Conservation (phyloP, 2,329 filamentous ascomycete species). For the Truncatella angustata region DNA sequence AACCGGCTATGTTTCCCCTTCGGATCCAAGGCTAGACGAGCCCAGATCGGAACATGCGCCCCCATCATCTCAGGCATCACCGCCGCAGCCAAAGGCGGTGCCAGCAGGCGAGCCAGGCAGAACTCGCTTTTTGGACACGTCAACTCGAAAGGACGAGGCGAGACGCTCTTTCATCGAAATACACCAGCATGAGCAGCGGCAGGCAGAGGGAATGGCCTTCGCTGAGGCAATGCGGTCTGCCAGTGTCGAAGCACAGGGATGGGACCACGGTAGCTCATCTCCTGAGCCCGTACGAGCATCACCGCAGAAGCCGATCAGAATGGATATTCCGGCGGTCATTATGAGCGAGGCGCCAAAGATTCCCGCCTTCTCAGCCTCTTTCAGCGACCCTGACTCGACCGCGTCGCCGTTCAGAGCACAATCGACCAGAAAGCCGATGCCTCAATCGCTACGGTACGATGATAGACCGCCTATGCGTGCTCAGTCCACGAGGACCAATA, state of each 20-base stretch:
- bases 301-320: constrained; percentile 14
- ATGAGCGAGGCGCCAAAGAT: not conserved
- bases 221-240: constrained; percentile 45
- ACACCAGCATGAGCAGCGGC: constrained; percentile 58
- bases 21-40: constrained; percentile 19
- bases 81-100: constrained; percentile 24
- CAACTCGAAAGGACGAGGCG: constrained; percentile 46
- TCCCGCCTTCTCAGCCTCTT: not conserved
- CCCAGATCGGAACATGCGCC: constrained; percentile 12
- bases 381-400: not conserved
- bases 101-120: constrained; percentile 29
- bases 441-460: not conserved
- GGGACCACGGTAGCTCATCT: constrained; percentile 27
- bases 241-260: constrained; percentile 29
- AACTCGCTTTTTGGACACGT: constrained; percentile 33
- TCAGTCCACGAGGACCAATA: constrained; percentile 10
- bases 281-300: constrained; percentile 23
- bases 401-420: constrained; percentile 10
- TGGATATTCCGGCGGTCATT: constrained; percentile 12
- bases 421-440: constrained; percentile 1
- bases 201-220: constrained; percentile 59
- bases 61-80: constrained; percentile 17
- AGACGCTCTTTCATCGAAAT: constrained; percentile 58
- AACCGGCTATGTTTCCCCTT: constrained; percentile 49
- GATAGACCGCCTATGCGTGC: constrained; percentile 12